These are phyloP conservation scores for Chalaropsis ovoidea DNA, from an alignment of 2,329 filamentous ascomycete genomes.

Conservation along the genomic window DNA sequence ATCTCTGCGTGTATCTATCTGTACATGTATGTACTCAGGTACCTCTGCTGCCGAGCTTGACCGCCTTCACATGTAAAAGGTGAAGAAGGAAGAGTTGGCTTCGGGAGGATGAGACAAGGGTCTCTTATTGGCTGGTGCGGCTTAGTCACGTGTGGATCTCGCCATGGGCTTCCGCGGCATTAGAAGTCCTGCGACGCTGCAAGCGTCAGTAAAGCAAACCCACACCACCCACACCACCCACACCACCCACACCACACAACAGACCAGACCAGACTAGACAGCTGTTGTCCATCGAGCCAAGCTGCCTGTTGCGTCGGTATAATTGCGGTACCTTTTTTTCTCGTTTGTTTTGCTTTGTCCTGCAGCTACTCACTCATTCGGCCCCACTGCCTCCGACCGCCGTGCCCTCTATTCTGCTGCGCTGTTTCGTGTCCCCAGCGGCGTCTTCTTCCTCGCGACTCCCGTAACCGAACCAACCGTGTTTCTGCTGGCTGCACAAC, in stretches of 20 bases:
- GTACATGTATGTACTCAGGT: too few species aligned
- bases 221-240: neutral
- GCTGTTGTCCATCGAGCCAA: too few species aligned
- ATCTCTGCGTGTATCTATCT: neutral
- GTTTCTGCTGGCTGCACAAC: slow-evolving; percentile 29
- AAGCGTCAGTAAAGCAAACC: neutral
- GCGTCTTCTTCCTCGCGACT: neutral
- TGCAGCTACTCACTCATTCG: too few species aligned
- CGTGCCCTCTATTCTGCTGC: neutral
- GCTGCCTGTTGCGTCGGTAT: neutral
- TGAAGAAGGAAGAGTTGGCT: neutral
- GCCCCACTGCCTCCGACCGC: neutral
- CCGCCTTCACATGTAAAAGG: slow-evolving; percentile 8
- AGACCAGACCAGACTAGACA: too few species aligned
- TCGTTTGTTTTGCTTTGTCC: too few species aligned
- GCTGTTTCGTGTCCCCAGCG: neutral
- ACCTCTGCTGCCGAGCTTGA: neutral
- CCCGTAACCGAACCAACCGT: neutral
- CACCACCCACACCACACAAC: too few species aligned
- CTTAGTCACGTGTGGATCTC: slow-evolving; percentile 9
- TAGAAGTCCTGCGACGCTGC: neutral
- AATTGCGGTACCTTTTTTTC: neutral
- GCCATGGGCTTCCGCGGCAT: neutral
- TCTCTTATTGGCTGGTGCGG: slow-evolving; percentile 5
- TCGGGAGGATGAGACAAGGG: slow-evolving; percentile 3